Evolutionary conservation across 1,139 yeast genomes (phyloP).

Genomic region (Eremothecium coryli): DNA sequence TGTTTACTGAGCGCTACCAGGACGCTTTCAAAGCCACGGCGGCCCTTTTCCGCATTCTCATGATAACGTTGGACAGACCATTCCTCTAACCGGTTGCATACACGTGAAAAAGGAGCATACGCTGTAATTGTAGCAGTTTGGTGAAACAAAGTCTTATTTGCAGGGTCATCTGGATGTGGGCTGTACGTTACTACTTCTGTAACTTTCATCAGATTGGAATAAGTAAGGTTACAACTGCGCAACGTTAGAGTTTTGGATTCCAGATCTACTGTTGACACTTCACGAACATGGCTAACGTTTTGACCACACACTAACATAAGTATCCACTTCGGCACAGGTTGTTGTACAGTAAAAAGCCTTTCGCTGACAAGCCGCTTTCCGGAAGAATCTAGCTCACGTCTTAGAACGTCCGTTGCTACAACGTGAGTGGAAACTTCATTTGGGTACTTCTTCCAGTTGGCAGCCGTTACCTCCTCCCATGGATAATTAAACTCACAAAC

Average conservation of each 20-base stretch:
- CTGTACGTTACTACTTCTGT: constrained; percentile 74
- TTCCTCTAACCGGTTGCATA: constrained; percentile 80
- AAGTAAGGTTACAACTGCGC: constrained; percentile 83
- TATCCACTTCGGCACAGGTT: constrained; percentile 80
- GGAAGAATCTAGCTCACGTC: constrained; percentile 53
- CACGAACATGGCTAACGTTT: constrained; percentile 74
- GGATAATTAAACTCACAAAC: constrained; percentile 65
- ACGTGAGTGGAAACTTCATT: constrained; percentile 89
- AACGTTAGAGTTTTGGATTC: constrained; percentile 53
- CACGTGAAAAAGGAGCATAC: constrained; percentile 54
- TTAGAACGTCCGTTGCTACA: constrained; percentile 82
- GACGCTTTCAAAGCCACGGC: constrained; percentile 75
- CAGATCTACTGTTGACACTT: constrained; percentile 78
- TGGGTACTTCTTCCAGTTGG: constrained; percentile 96
- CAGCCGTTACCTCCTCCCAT: constrained; percentile 93
- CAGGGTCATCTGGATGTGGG: constrained; percentile 52
- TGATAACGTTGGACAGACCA: constrained; percentile 87
- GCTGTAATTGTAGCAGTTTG: constrained; percentile 91
- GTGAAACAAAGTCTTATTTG: constrained; percentile 48
- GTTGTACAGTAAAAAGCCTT: constrained; percentile 81
- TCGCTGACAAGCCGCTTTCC: constrained; percentile 65
- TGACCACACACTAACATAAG: constrained; percentile 63
- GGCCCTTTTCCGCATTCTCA: constrained; percentile 79
- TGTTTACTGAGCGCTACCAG: constrained; percentile 45
- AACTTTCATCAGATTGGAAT: constrained; percentile 66